A percentile compares a stretch with the other conserved stretches of the same genome.
Conservation (phyloP, 2,329 filamentous ascomycete species). For the Cladosporium velox region DNA sequence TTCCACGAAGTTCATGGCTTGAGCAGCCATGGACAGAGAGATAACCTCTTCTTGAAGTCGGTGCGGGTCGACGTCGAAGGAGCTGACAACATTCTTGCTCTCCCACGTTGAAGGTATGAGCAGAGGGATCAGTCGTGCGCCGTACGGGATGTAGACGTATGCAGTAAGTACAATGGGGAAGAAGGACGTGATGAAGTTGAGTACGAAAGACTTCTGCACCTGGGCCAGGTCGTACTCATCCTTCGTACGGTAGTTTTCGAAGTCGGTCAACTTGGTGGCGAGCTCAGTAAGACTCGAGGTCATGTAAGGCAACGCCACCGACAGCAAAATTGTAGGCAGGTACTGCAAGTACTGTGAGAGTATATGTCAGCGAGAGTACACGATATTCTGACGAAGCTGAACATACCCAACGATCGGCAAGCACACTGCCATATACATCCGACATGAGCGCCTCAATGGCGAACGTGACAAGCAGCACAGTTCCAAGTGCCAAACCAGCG, state of each 20-base stretch:
- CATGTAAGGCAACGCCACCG: conserved; percentile 14
- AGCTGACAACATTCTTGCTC: conserved; percentile 63
- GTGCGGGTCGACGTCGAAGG: conserved; percentile 78
- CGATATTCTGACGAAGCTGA: too few species aligned
- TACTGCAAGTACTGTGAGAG: conserved; percentile 13
- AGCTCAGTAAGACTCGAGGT: conserved; percentile 49
- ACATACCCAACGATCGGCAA: conserved; percentile 16
- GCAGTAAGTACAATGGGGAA: conserved; percentile 85
- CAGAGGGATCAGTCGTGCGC: conserved; percentile 75
- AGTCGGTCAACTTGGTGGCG: conserved; percentile 55
- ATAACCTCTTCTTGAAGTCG: conserved; percentile 91
- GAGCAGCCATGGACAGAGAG: conserved; percentile 91
- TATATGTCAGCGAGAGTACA: not conserved
- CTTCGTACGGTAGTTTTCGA: conserved; percentile 84
- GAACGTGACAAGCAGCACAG: conserved; percentile 14
- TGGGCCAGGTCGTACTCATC: conserved; percentile 81
- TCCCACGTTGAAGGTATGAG: conserved; percentile 74
- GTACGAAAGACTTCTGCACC: conserved; percentile 88
- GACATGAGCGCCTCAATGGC: conserved; percentile 15
- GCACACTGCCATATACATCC: conserved; percentile 13
- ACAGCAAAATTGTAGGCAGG: conserved; percentile 6
- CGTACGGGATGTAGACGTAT: conserved; percentile 94
- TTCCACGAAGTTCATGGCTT: conserved; percentile 81
- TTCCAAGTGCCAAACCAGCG: conserved; percentile 6
- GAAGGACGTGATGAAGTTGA: conserved; percentile 97